Evolutionary conservation across 192 early-diverging fungal species (phyloP).

Genomic region (Dimargaris cristalligena): DNA sequence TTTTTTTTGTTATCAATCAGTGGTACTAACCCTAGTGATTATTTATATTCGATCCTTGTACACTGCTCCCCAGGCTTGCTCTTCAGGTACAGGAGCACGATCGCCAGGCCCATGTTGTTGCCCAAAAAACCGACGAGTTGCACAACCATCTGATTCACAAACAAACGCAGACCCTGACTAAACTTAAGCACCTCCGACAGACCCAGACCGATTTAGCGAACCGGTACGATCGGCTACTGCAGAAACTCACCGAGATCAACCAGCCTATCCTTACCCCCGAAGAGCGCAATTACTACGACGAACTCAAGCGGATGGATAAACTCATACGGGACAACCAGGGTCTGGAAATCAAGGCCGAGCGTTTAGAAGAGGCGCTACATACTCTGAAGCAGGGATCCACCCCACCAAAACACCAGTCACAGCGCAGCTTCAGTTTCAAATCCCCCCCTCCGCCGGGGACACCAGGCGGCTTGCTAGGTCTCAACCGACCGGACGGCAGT

Average conservation of each 20-base stretch:
- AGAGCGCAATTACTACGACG: background rate
- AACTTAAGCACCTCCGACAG: background rate
- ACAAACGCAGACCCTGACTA: background rate
- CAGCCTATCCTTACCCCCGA: slow-evolving; percentile 6
- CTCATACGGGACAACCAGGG: background rate
- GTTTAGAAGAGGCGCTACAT: background rate
- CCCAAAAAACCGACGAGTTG: background rate
- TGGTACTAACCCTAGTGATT: no score
- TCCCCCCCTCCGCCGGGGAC: no score
- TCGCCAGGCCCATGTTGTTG: slow-evolving; percentile 1
- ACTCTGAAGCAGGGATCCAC: background rate
- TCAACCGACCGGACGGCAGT: no score
- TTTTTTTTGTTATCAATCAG: no score
- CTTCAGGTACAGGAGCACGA: slow-evolving; percentile 3
- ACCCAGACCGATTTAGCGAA: background rate
- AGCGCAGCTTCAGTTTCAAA: no score
- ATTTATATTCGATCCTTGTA: no score
- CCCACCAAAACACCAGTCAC: no score
- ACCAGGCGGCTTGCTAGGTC: no score
- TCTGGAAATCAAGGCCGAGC: background rate
- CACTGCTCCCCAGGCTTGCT: no score
- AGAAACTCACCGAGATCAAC: slow-evolving; percentile 7
- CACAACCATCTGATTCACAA: background rate
- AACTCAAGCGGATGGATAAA: background rate
- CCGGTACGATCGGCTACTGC: slow-evolving; percentile 6